Base-by-base conservation (phyloP, 2,329 filamentous ascomycete genomes). In the Cytospora chrysosperma region DNA sequence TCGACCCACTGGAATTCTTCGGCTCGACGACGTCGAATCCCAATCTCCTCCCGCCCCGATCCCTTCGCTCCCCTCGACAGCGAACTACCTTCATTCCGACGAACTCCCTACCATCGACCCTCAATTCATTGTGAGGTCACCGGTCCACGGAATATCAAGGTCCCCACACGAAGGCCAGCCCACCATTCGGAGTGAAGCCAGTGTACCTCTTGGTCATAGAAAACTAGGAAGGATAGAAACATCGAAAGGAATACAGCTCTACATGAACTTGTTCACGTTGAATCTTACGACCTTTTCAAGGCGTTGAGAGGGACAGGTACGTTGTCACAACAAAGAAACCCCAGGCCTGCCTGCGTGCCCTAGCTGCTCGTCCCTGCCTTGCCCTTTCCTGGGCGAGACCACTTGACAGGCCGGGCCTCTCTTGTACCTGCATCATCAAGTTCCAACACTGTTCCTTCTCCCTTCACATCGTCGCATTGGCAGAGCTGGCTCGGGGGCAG, bases 11-110 rank as follows among this genome's bases (percentile, higher is more conserved):
- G 68, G 68, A 76, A 80, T 81, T 79, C 78, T 78, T 78, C 74
- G 74, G 73, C 72, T 72, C 73, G 72, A 72, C 73, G 67, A 73
- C 72, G 72, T 77, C 75, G 77, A 79, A 79, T 77, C 76, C 72
- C 71, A 72, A 69, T 71, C 72, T 73, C 72, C 72, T 72, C 74
- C 70, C 69, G 70, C 60, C 28, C 69, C 68, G 70, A 73, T 72
- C 74, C 75, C 76, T 77, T 73, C 72, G 72, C 72, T 67, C 69
- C 67, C 40, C 63, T 63, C 50, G 62, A 67, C 62, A 54, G 49
- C 58, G 54, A 61, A 49, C 37, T 50, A 54, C 62, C 50, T 61
- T 53, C 59, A 50, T 63, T 57, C 59, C 60, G 55, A 59, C 59
- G 50, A 34, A 27, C 59, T 59, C 56, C 56, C 59, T 64, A 50